phyloP scores from a whole-genome alignment of 2,329 filamentous ascomycete genomes.

The Calonectria leucothoes region DNA sequence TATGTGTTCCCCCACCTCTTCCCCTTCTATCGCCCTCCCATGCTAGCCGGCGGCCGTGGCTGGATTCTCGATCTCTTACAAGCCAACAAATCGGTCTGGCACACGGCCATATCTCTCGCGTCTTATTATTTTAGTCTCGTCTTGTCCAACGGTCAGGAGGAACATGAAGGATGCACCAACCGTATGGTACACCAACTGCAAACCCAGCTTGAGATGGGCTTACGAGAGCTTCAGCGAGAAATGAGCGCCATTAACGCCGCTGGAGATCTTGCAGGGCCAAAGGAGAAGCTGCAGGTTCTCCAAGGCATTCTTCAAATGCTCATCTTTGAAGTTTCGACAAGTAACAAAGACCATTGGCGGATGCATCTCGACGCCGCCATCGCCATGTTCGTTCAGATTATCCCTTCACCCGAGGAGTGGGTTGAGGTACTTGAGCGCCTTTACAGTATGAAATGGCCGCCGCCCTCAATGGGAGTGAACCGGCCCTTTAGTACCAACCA shows the following conservation, averaged over 20 bases:
- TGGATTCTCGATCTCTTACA: slow-evolving; percentile 70
- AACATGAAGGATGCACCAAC: slow-evolving; percentile 49
- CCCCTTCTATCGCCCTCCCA: slow-evolving; percentile 69
- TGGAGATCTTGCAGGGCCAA: slow-evolving; percentile 43
- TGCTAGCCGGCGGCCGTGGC: slow-evolving; percentile 67
- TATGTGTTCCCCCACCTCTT: slow-evolving; percentile 72
- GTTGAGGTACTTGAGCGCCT: slow-evolving; percentile 47
- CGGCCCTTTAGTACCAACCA: slow-evolving; percentile 59
- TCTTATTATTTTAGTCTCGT: slow-evolving; percentile 67
- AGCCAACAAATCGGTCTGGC: slow-evolving; percentile 67
- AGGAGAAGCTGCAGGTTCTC: slow-evolving; percentile 55
- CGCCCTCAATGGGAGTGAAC: slow-evolving; percentile 44
- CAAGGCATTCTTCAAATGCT: slow-evolving; percentile 65
- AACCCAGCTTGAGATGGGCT: slow-evolving; percentile 56
- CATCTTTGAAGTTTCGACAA: slow-evolving; percentile 61
- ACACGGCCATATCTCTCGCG: slow-evolving; percentile 66
- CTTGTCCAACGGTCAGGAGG: slow-evolving; percentile 47
- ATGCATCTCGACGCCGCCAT: slow-evolving; percentile 63
- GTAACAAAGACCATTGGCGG: slow-evolving; percentile 60
- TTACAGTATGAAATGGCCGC: slow-evolving; percentile 48
- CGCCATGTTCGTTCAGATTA: slow-evolving; percentile 60
- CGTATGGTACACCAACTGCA: slow-evolving; percentile 54
- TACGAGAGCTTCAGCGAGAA: slow-evolving; percentile 57
- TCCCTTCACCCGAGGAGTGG: slow-evolving; percentile 53
- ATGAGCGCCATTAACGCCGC: slow-evolving; percentile 50